phyloP scores from a whole-genome alignment of 129 eudicot species.

The Oenanthe sinensis region DNA sequence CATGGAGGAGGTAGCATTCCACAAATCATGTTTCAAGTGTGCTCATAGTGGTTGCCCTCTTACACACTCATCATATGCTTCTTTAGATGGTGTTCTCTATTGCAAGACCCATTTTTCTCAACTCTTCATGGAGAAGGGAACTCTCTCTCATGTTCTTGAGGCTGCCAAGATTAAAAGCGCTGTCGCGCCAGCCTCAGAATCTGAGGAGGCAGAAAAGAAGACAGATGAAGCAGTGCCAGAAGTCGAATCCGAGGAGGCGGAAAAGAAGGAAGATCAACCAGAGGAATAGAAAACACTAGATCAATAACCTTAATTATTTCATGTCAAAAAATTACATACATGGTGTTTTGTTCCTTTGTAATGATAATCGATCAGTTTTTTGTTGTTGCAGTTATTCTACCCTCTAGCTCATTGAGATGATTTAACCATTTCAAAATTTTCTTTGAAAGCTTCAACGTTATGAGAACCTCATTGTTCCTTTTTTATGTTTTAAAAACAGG shows the following conservation, averaged over 20 bases:
- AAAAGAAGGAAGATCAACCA: neutral
- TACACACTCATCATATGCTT: slow-evolving; percentile 92
- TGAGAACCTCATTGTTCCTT: neutral
- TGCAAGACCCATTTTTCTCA: slow-evolving; percentile 88
- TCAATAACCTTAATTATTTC: neutral
- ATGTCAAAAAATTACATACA: neutral
- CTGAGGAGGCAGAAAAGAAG: slow-evolving; percentile 15
- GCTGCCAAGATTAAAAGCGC: slow-evolving; percentile 55
- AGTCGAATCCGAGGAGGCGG: neutral
- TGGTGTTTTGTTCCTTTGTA: slow-evolving; percentile 4
- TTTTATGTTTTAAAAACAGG: no score
- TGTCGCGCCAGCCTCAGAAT: slow-evolving; percentile 13
- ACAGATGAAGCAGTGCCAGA: neutral
- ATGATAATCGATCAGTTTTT: neutral
- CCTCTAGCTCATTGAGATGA: neutral
- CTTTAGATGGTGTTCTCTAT: slow-evolving; percentile 80
- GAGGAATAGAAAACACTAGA: neutral
- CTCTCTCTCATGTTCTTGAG: slow-evolving; percentile 63
- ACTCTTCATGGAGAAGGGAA: slow-evolving; percentile 97
- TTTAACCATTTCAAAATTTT: neutral
- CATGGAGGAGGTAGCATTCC: slow-evolving; percentile 87
- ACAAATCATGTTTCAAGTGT: slow-evolving; percentile 91
- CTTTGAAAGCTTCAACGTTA: neutral
- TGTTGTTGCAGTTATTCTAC: neutral
- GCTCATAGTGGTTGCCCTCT: slow-evolving; percentile 95